Evolutionary conservation across 768 basidiomycete species (phyloP).

Genomic region (Chalciporus chontae): DNA sequence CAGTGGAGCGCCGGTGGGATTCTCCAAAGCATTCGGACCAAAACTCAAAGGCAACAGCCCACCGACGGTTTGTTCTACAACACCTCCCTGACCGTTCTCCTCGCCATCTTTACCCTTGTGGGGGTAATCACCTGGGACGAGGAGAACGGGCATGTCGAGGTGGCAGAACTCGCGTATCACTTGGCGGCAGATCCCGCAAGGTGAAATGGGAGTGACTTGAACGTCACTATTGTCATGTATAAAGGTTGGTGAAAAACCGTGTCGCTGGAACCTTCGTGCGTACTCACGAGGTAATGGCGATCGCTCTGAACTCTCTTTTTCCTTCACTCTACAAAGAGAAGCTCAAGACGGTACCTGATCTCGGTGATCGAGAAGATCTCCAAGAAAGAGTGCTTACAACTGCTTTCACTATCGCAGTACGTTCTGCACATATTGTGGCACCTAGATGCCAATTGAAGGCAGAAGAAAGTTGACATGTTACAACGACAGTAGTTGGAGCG

Average conservation of each 20-base stretch:
- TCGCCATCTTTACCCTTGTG: constrained; percentile 31
- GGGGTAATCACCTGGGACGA: constrained; percentile 64
- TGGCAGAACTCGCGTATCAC: constrained; percentile 83
- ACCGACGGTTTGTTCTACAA: constrained; percentile 62
- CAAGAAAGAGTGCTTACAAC: constrained; percentile 53
- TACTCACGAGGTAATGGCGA: constrained; percentile 75
- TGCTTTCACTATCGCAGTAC: constrained; percentile 87
- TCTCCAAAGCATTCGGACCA: constrained; percentile 71
- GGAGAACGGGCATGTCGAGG: constrained; percentile 66
- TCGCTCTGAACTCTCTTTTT: constrained; percentile 57
- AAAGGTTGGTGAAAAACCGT: not conserved
- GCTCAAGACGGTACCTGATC: not conserved
- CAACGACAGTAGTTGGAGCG: no score
- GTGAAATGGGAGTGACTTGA: constrained; percentile 62
- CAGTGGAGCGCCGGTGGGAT: no score
- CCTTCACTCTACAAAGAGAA: constrained; percentile 69
- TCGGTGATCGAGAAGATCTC: not conserved
- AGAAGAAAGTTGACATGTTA: not conserved
- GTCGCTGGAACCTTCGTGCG: no score
- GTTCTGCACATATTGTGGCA: constrained; percentile 87
- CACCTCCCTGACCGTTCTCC: constrained; percentile 40
- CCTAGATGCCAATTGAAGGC: constrained; percentile 45
- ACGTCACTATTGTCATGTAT: constrained; percentile 55
- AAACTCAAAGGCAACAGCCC: constrained; percentile 79
- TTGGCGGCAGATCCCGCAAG: constrained; percentile 93